Evolutionary conservation across 208 protist genomes (phyloP), one percentile per base, ranked within the genome.

Genomic region (Acanthamoeba culbertsoni): DNA sequence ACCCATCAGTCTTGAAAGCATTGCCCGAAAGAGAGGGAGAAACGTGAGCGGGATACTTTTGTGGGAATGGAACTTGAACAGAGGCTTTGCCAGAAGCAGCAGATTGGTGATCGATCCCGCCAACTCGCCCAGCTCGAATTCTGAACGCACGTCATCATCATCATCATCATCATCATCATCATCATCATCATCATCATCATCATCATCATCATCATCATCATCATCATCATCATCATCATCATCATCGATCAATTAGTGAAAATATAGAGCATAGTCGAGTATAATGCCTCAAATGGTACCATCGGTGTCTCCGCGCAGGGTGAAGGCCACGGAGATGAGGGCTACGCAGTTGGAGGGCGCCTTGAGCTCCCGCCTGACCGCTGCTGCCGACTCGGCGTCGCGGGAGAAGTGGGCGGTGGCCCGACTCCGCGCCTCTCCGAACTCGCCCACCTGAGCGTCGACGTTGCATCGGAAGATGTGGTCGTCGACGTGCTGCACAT

Each of bases 51-150:
- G 31, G 2, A 20, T 68, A 90, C 82, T 65, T 31, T 90, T 90
- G 16, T 90, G 82, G 16, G 82, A 90, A 28, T 90, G 82, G n/a
- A 90, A 90, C 82, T 90, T 90, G 82, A 90, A 90, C 20, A 68
- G 0, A 1, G 46, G 82, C 23, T 90, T 90, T 14, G 35, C 82
- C 42, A 90, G 14, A 2, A 90, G 55, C 7, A 90, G 53, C 26
- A 90, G 16, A 28, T 90, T 65, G 31, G 82, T 4, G 23, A 90
- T 62, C 12, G 82, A 68, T 12, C 82, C 82, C 7, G 82, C 82
- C 23, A 90, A 40, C 51, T 90, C 82, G 3, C 82, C 82, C 26
- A 90, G 35, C 33, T 90, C 82, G 55, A 90, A 90, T 26, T 90
- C 82, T 90, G 31, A 68, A 8, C 20, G 20, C 18, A 68, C 28